Base-by-base conservation (phyloP, 257 asterid species). In the Rhazya stricta region DNA sequence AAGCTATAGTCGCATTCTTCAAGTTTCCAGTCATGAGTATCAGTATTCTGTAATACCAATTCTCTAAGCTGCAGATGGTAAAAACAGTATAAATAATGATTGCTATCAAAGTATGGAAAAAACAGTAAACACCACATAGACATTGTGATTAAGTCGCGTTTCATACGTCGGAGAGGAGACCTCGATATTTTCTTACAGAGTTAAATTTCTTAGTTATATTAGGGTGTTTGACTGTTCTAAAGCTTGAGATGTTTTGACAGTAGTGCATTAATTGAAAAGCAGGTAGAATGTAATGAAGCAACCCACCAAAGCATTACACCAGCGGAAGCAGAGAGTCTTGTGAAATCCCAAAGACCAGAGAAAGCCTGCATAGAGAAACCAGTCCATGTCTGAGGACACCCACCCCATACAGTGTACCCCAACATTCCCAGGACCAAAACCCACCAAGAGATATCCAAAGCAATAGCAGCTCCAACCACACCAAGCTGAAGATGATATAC, bases 21-120 rank as follows among this genome's bases (percentile, higher is more conserved):
- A 90, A 74, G 56, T 88, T 88, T 74, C 96, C 96, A 1, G 96
- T 88, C 96, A 88, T 87, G 80, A 89, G 79, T 50, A 89, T 84
- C n/a, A 89, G 83, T 42, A 89, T 85, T 58, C 74, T 81, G 82
- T 89, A 89, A 37, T 89, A 89, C 95, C 95, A 89, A 74, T 86
- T 89, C 84, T 87, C 90, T 87, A 86, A 79, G 72, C 91, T 87
- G 83, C 25, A 19, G 27, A 51, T 51, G 21, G 21, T 51, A 39
- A 4, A 39, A 39, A 39, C 8, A 4, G 43, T 68, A 87, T 91
- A 39, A 9, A 2, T 37, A 1, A 69, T 39, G 25, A 3, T 39
- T 39, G 43, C 43, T 39, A 39, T 39, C 43, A 39, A 39, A 39
- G 43, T n/a, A n/a, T n/a, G n/a, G n/a, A n/a, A n/a, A n/a, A n/a